phyloP scores from a whole-genome alignment of 495 filamentous ascomycete species.

The Penicillium psychrofluorescens region DNA sequence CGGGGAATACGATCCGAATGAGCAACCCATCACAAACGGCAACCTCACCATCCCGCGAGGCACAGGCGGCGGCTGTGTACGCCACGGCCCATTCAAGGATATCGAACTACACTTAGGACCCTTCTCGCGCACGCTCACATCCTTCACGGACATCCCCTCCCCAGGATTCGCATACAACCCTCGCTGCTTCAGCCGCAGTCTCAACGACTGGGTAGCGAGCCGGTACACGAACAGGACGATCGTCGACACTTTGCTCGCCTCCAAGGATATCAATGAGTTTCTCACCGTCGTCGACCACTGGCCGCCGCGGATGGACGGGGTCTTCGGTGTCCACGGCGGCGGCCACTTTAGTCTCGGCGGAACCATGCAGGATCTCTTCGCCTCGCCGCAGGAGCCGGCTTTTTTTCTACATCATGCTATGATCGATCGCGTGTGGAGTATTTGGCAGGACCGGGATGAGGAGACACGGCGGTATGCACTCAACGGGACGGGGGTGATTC shows the following conservation, averaged over 20 bases:
- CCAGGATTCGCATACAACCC: constrained; percentile 42
- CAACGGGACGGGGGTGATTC: constrained; percentile 18
- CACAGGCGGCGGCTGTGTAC: constrained; percentile 58
- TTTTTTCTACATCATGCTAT: constrained; percentile 53
- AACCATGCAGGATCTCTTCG: constrained; percentile 22
- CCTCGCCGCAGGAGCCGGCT: constrained; percentile 39
- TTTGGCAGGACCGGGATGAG: constrained; percentile 39
- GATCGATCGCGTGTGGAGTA: constrained; percentile 51
- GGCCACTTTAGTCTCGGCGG: constrained; percentile 22
- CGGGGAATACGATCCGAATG: constrained; percentile 31
- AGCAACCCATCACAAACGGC: constrained; percentile 11
- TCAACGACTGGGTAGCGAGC: constrained; percentile 29
- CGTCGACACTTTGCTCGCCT: constrained; percentile 5
- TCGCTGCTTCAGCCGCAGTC: constrained; percentile 58
- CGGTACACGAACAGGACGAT: constrained; percentile 15
- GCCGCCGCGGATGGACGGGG: constrained; percentile 4
- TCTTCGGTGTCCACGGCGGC: constrained; percentile 17
- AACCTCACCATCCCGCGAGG: constrained; percentile 30
- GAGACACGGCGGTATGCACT: constrained; percentile 10
- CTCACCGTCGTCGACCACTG: constrained; percentile 19
- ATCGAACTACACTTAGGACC: constrained; percentile 44
- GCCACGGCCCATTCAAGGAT: constrained; percentile 49
- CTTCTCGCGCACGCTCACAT: constrained; percentile 18
- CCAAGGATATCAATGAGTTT: constrained; percentile 13
- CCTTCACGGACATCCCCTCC: constrained; percentile 12